These are phyloP conservation scores for Amauroascus verrucosus DNA, from an alignment of 2,329 filamentous ascomycete genomes.

Conservation along the genomic window DNA sequence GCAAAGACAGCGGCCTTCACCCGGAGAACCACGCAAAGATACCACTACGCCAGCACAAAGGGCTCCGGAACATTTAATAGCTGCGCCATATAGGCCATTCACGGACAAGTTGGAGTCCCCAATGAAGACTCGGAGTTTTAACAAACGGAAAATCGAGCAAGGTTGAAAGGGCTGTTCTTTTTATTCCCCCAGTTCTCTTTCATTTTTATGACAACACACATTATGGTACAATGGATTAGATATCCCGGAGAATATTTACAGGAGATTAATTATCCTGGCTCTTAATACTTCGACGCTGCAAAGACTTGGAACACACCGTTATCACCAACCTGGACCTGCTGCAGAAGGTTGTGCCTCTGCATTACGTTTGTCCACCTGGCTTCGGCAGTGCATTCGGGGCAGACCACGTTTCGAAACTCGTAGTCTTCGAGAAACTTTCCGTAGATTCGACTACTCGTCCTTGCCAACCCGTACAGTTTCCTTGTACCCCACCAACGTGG, in stretches of 20 bases:
- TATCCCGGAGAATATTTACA: neutral
- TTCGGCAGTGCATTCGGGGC: slow-evolving; percentile 15
- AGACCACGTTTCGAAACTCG: slow-evolving; percentile 11
- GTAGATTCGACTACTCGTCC: slow-evolving; percentile 13
- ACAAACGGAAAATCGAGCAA: slow-evolving; percentile 27
- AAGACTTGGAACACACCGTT: too few species aligned
- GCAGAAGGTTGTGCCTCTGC: slow-evolving; percentile 8
- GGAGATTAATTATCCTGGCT: neutral
- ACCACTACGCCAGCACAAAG: slow-evolving; percentile 22
- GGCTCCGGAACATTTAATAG: slow-evolving; percentile 43
- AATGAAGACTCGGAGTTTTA: slow-evolving; percentile 23
- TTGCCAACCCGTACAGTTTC: slow-evolving; percentile 3
- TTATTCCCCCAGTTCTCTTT: neutral
- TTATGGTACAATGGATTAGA: neutral
- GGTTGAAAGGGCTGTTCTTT: neutral
- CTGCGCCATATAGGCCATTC: slow-evolving; percentile 52
- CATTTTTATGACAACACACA: neutral
- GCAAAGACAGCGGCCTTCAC: slow-evolving; percentile 54
- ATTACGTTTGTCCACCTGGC: slow-evolving; percentile 6
- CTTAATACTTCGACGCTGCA: neutral
- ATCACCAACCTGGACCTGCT: neutral
- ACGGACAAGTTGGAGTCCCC: slow-evolving; percentile 41
- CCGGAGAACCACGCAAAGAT: slow-evolving; percentile 33
- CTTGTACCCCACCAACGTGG: slow-evolving; percentile 11
- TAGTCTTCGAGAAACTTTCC: slow-evolving; percentile 11